Percentiles rank a stretch among this genome's conserved stretches.
These are phyloP conservation scores for Phytophthora vignae DNA, from an alignment of 352 stramenopile genomes.

Conservation along the genomic window DNA sequence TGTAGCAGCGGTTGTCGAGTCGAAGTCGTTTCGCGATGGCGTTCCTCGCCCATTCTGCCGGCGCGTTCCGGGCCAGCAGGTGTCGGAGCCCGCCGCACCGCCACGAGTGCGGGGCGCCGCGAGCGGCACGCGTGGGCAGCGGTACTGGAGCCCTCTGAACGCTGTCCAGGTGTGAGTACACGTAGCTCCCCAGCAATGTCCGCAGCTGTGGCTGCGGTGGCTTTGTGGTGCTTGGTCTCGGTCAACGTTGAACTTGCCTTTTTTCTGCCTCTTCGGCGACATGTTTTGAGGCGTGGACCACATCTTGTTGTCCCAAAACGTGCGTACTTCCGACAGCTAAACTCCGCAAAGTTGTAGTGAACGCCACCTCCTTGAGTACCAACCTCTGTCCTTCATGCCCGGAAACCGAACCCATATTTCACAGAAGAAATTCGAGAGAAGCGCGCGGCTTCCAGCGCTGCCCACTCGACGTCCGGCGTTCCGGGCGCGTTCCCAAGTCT, in stretches of 20 bases:
- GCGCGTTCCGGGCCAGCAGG: slow-evolving; percentile 3
- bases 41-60: slow-evolving; percentile 17
- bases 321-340: neutral
- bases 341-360: neutral
- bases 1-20: slow-evolving; percentile 13
- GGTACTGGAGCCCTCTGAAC: slow-evolving; percentile 3
- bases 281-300: neutral
- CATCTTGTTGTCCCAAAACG: neutral
- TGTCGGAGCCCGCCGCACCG: neutral
- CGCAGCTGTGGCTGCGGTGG: neutral
- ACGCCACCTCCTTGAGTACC: neutral
- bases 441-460: neutral
- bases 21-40: slow-evolving; percentile 17
- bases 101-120: slow-evolving; percentile 1
- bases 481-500: slow-evolving; percentile 28
- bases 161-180: neutral
- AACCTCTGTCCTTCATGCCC: neutral
- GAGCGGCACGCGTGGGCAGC: neutral
- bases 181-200: neutral
- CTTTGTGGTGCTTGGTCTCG: slow-evolving; percentile 13
- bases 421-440: slow-evolving; percentile 26
- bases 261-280: slow-evolving; percentile 14
- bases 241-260: slow-evolving; percentile 24
- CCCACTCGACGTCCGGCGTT: slow-evolving; percentile 20
- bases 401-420: slow-evolving; percentile 21